Percentiles rank a stretch among this genome's conserved stretches.
These are phyloP conservation scores for Mycotypha africana DNA, from an alignment of 371 early-diverging fungal species.

Conservation along the genomic window DNA sequence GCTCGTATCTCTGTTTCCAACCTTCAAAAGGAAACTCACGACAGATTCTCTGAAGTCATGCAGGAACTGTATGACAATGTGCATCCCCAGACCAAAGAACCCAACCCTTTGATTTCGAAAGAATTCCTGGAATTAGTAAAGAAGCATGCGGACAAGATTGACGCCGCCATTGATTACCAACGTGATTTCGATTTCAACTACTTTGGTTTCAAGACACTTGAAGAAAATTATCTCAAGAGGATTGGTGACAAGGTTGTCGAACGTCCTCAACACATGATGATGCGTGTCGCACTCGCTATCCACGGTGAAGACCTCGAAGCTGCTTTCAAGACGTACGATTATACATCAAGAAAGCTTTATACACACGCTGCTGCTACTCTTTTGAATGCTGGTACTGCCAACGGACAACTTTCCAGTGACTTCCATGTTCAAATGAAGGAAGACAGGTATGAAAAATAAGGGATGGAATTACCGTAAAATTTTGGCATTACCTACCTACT, in stretches of 20 bases:
- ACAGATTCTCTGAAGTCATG: slow-evolving; percentile 58
- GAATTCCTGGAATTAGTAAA: slow-evolving; percentile 56
- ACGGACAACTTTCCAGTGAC: slow-evolving; percentile 73
- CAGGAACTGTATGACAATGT: slow-evolving; percentile 63
- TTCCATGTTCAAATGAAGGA: slow-evolving; percentile 21
- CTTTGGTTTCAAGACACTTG: slow-evolving; percentile 95
- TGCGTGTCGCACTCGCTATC: slow-evolving; percentile 94
- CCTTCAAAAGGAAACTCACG: slow-evolving; percentile 87
- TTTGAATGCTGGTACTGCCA: slow-evolving; percentile 90
- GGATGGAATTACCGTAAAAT: no score
- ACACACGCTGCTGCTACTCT: slow-evolving; percentile 96
- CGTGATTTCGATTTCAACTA: slow-evolving; percentile 91
- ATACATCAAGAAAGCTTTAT: slow-evolving; percentile 83
- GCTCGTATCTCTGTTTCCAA: slow-evolving; percentile 88
- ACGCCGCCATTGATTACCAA: slow-evolving; percentile 84
- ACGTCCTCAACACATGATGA: slow-evolving; percentile 94
- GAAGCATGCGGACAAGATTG: slow-evolving; percentile 65
- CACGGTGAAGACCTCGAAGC: slow-evolving; percentile 83
- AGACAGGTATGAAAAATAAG: slow-evolving; percentile 3
- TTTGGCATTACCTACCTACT: slow-evolving; percentile 69
- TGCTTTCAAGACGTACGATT: slow-evolving; percentile 86
- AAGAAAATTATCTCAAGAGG: slow-evolving; percentile 83
- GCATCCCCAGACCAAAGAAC: slow-evolving; percentile 74
- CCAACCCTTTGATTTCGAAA: slow-evolving; percentile 71
- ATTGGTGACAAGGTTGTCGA: slow-evolving; percentile 76